Base-by-base conservation (phyloP, 2,329 filamentous ascomycete genomes). In the Bimuria novae-zelandiae region DNA sequence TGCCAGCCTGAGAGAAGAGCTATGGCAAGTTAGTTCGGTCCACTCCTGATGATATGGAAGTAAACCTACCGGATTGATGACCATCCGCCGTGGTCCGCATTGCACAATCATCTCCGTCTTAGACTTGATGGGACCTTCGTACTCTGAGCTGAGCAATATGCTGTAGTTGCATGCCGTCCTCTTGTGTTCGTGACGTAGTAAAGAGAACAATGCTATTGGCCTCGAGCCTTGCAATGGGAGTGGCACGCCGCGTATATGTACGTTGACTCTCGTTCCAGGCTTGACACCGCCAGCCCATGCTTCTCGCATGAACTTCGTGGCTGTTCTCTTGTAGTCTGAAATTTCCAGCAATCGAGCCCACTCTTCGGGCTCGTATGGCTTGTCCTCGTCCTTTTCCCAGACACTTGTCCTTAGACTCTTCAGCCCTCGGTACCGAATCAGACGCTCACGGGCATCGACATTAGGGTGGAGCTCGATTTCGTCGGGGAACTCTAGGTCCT, bases 141-240 rank as follows among this genome's bases (percentile, higher is more conserved):
- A 84, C 62, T 92, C 89, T 1, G 89, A 89, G 76, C 85, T 90
- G 36, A 97, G 83, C 42, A 89, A 90, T 71, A 99, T 86, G 71
- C 92, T 90, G 71, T 93, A 89, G 77, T 99, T 97, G 73, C 69
- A 72, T 8, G 95, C 82, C 12, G 92, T 91, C 66, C 89, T 88
- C 81, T 99, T 99, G 76, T 97, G 89, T 77, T 99, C 94, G 73
- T 99, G 94, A 32, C 91, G 84, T 39, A 99, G 82, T 5, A 99
- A 84, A 1, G 92, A 95, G 78, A 94, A 95, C 30, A 96, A 77
- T 0, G 88, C 85, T 3, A 92, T 70, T 0, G 92, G 91, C 42
- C 77, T 71, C 3, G 81, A 73, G 41, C 83, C 76, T 62, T 82
- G 82, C 7, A 88, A 73, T 6, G 77, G 75, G 7, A 79, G 67